Conservation (phyloP, 352 stramenopile genomes). For the Phytopythium vexans region DNA sequence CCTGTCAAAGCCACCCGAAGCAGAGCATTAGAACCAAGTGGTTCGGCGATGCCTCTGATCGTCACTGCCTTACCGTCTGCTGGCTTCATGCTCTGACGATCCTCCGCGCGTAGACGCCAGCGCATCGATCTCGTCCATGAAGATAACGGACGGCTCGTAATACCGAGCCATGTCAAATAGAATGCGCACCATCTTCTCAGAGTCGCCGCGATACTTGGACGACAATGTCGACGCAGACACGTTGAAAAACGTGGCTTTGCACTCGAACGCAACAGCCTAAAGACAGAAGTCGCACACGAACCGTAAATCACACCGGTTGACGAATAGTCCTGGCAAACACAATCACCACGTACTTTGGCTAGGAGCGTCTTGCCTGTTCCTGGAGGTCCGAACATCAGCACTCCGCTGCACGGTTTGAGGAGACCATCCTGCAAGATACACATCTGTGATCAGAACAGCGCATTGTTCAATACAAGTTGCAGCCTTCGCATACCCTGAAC, state of each 20-base stretch:
- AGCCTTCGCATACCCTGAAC: constrained; percentile 31
- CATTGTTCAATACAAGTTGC: no score
- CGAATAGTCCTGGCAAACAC: no score
- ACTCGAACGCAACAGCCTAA: constrained; percentile 91
- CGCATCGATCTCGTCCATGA: constrained; percentile 98
- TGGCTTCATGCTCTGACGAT: constrained; percentile 80
- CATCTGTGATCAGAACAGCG: no score
- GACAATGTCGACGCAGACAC: constrained; percentile 90
- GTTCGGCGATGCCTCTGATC: neutral
- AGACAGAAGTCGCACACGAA: no score
- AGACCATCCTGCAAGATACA: constrained; percentile 32
- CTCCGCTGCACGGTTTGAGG: constrained; percentile 76
- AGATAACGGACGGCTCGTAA: constrained; percentile 97
- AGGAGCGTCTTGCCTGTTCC: constrained; percentile 90
- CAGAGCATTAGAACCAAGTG: neutral
- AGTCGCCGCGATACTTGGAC: constrained; percentile 94
- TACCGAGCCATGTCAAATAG: constrained; percentile 98
- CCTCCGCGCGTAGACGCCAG: constrained; percentile 74
- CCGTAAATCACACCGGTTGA: no score
- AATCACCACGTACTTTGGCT: constrained; percentile 30
- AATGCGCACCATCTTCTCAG: constrained; percentile 95
- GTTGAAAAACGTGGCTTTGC: constrained; percentile 98
- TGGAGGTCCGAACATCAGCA: constrained; percentile 85
- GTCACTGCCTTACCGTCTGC: constrained; percentile 41
- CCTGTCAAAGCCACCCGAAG: constrained; percentile 18